Evolutionary conservation across 2,329 filamentous ascomycete genomes (phyloP).

Genomic region (Epichloe festucae): DNA sequence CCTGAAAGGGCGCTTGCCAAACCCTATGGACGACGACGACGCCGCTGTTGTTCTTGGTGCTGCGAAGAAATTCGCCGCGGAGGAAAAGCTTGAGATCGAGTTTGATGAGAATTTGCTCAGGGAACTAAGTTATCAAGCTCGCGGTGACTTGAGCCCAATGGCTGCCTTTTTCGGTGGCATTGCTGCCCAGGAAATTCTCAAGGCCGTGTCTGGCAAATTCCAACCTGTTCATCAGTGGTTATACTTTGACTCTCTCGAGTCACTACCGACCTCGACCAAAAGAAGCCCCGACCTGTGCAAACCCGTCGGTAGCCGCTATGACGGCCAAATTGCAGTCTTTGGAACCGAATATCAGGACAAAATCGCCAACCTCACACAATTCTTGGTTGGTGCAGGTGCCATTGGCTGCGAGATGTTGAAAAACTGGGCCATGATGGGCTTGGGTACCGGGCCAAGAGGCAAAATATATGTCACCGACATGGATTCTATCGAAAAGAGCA

Average conservation of each 20-base stretch:
- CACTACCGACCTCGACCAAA: slow-evolving; percentile 60
- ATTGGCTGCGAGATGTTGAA: slow-evolving; percentile 99
- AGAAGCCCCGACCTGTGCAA: slow-evolving; percentile 82
- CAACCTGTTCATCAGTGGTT: slow-evolving; percentile 90
- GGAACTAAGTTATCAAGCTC: slow-evolving; percentile 89
- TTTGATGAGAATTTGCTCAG: slow-evolving; percentile 85
- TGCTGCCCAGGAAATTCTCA: slow-evolving; percentile 86
- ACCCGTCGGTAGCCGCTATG: slow-evolving; percentile 74
- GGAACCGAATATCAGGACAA: slow-evolving; percentile 90
- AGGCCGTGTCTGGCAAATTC: slow-evolving; percentile 96
- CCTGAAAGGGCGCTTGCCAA: slow-evolving; percentile 60
- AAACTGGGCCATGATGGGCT: slow-evolving; percentile 98
- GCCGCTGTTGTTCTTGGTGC: slow-evolving; percentile 65
- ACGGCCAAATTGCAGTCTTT: slow-evolving; percentile 94
- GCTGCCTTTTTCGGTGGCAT: slow-evolving; percentile 92
- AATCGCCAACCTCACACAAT: slow-evolving; percentile 78
- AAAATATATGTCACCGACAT: slow-evolving; percentile 92
- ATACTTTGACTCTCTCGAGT: slow-evolving; percentile 97
- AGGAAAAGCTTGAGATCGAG: slow-evolving; percentile 55
- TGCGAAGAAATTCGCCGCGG: slow-evolving; percentile 59
- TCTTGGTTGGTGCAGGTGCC: slow-evolving; percentile 89
- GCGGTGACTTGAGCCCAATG: slow-evolving; percentile 81
- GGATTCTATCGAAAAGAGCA: slow-evolving; percentile 98
- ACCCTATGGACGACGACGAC: slow-evolving; percentile 74
- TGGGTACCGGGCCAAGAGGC: slow-evolving; percentile 77